Evolutionary conservation across 768 basidiomycete species (phyloP), one percentile per base, ranked within the genome.

Genomic region (Cyclocybe aegerita): DNA sequence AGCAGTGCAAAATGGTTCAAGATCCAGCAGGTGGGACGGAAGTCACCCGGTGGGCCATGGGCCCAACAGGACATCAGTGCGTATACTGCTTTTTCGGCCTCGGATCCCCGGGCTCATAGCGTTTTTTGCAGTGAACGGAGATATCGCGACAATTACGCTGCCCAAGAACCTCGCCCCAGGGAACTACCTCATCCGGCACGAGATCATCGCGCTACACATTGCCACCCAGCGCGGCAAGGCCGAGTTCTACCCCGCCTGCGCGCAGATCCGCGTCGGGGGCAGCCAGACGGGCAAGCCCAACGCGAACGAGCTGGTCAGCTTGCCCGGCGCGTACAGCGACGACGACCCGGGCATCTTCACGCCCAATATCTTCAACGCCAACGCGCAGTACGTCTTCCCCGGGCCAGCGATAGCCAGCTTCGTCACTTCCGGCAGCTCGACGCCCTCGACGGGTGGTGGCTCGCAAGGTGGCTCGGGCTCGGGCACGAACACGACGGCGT

Each of bases 211-310:
- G 8, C 79, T 91, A 10, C 90, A 91, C 60, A 75, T 83, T 40
- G 88, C 77, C 5, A 72, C 61, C n/a, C 55, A 60, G 2, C 8
- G 60, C 12, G 82, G 83, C 4, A 86, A 86, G 14, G 89, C 87
- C 0, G 90, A 93, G 67, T 92, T 90, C 67, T 93, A 93, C 64
- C 83, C 86, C 0, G 79, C 80, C 23, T 93, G 90, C 65, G 73
- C 78, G 2, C 78, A 84, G 66, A 62, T 87, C 53, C 68, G 62
- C 35, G 65, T 91, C 34, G 68, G 74, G 2, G 87, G 88, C 9
- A 75, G 69, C 44, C 75, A 75, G 39, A 75, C 73, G 1, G 83
- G 79, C 10, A 63, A 53, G 1, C 83, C 85, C 3, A 59, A 63
- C 0, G 16, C 65, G 4, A 66, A 60, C 52, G 79, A 85, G 43